Percentiles rank a stretch among this genome's conserved stretches.
These are phyloP conservation scores for Amanita exitialis DNA, from an alignment of 768 basidiomycete genomes.

Conservation along the genomic window DNA sequence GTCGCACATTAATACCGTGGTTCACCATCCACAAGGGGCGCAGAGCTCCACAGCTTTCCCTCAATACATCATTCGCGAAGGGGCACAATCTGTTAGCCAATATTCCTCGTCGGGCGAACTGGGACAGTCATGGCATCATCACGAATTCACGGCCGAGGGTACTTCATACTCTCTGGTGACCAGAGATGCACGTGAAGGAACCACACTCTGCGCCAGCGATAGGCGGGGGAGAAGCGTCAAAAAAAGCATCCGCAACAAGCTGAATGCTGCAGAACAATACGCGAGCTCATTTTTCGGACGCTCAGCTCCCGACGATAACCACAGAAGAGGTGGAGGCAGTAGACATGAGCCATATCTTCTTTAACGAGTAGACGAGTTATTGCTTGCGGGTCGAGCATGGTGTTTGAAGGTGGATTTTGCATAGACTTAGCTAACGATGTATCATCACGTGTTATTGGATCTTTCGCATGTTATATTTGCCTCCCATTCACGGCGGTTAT, in stretches of 20 bases:
- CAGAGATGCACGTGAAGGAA: constrained; percentile 9
- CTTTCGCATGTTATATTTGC: constrained; percentile 32
- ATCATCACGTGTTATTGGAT: neutral
- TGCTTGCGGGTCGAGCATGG: constrained; percentile 2
- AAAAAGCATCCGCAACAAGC: constrained; percentile 54
- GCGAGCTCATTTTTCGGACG: constrained; percentile 61
- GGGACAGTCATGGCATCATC: constrained; percentile 1
- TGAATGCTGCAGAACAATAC: constrained; percentile 63
- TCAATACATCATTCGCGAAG: neutral
- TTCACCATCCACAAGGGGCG: neutral
- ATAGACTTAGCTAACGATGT: neutral
- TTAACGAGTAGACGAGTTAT: neutral
- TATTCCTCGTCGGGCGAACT: neutral
- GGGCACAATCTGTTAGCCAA: neutral
- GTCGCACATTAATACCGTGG: neutral
- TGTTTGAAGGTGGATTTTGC: neutral
- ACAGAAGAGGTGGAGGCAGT: constrained; percentile 12
- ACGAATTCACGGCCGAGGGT: neutral
- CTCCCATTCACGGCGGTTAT: constrained; percentile 32
- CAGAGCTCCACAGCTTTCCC: neutral
- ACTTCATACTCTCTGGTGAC: constrained; percentile 10
- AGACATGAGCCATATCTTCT: constrained; percentile 4
- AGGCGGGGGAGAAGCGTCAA: constrained; percentile 51
- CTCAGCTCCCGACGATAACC: constrained; percentile 15
- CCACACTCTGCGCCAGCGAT: constrained; percentile 24